Percentiles rank a stretch among this genome's conserved stretches.
These are phyloP conservation scores for Cystobasidium onofrii DNA, from an alignment of 768 basidiomycete genomes.

Conservation along the genomic window DNA sequence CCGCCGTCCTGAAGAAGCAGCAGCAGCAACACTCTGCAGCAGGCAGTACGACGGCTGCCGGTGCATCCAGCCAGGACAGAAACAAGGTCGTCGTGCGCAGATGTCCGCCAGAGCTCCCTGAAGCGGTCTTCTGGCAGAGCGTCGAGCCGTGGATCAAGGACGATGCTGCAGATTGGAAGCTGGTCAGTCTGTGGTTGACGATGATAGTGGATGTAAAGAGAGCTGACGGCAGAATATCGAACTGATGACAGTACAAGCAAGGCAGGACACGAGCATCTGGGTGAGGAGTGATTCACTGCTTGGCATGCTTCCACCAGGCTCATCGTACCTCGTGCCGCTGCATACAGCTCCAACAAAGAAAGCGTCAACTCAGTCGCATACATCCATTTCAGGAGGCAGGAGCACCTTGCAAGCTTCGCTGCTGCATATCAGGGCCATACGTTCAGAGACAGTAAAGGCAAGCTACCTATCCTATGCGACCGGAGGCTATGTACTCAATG, in stretches of 20 bases:
- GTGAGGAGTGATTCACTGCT: conserved; percentile 60
- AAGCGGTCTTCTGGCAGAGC: conserved; percentile 86
- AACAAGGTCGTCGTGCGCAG: conserved; percentile 74
- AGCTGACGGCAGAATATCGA: not conserved
- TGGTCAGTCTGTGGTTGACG: conserved; percentile 44
- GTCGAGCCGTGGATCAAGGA: conserved; percentile 65
- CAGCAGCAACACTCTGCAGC: not conserved
- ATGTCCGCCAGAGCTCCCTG: conserved; percentile 83
- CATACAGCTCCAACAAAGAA: conserved; percentile 72
- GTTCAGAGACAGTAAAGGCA: conserved; percentile 85
- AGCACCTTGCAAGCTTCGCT: conserved; percentile 64
- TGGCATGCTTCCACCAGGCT: too few species aligned
- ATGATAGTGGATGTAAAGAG: not conserved
- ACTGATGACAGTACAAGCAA: not conserved
- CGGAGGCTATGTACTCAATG: too few species aligned
- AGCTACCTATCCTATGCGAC: conserved; percentile 42
- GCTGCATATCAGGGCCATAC: conserved; percentile 81
- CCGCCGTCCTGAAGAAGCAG: not conserved
- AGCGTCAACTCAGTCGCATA: conserved; percentile 81
- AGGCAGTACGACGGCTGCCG: not conserved
- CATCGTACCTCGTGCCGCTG: too few species aligned
- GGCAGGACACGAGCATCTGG: not conserved
- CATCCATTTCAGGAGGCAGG: conserved; percentile 73
- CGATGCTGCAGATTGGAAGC: conserved; percentile 27
- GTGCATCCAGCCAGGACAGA: not conserved